phyloP scores from a whole-genome alignment of 2,329 filamentous ascomycete species.

The Talaromyces sp. region DNA sequence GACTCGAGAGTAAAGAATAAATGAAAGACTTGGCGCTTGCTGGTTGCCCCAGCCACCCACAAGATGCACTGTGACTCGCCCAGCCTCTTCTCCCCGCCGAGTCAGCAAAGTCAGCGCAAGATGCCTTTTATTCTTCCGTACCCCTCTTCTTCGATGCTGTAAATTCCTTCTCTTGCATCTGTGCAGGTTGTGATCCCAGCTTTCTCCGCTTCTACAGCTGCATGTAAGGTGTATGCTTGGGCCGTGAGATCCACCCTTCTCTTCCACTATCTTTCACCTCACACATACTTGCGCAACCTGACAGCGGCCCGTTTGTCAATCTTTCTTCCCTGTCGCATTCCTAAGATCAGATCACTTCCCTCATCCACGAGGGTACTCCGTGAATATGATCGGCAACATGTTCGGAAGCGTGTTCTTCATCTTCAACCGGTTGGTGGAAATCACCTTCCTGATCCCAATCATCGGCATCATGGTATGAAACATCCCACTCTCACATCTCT shows the following conservation, averaged over 20 bases:
- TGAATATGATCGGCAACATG: slow-evolving; percentile 38
- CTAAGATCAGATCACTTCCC: slow-evolving; percentile 16
- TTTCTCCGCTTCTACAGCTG: slow-evolving; percentile 14
- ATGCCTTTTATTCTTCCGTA: slow-evolving; percentile 10
- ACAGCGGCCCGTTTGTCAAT: neutral
- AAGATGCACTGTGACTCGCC: slow-evolving; percentile 28
- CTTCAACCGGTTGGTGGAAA: slow-evolving; percentile 63
- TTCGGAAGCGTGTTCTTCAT: slow-evolving; percentile 62
- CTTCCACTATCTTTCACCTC: neutral
- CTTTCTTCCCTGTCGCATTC: slow-evolving; percentile 20
- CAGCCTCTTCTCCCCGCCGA: slow-evolving; percentile 32
- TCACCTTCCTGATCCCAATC: slow-evolving; percentile 64
- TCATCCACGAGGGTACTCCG: neutral
- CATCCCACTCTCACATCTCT: neutral
- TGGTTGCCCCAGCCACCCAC: slow-evolving; percentile 36
- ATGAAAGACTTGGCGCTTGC: neutral
- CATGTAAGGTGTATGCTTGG: slow-evolving; percentile 16
- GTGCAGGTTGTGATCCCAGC: slow-evolving; percentile 17
- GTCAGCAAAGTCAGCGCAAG: slow-evolving; percentile 21
- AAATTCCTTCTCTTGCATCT: slow-evolving; percentile 13
- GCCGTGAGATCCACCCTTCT: neutral
- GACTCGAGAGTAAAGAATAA: too few species aligned
- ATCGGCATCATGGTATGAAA: slow-evolving; percentile 61
- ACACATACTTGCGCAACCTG: neutral
- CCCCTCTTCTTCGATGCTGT: slow-evolving; percentile 9